Percentiles rank a stretch among this genome's conserved stretches.
Evolutionary conservation across 306 rosid species (phyloP).

Genomic region (Acmispon strigosus): DNA sequence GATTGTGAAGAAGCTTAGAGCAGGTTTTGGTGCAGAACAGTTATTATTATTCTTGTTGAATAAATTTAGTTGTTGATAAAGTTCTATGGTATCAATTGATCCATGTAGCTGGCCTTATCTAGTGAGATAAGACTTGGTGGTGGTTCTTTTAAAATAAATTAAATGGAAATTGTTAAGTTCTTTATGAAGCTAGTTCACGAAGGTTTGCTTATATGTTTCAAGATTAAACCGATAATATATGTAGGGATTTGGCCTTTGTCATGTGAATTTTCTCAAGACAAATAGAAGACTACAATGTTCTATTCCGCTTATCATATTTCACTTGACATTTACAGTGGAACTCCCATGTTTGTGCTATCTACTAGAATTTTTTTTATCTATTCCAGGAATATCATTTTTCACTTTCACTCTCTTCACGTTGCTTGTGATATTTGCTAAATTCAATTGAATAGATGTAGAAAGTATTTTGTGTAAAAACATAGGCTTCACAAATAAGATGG

Average conservation of each 20-base stretch:
- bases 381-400: background rate
- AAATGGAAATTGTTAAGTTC: background rate
- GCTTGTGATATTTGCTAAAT: background rate
- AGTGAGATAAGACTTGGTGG: background rate
- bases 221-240: background rate
- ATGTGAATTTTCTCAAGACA: background rate
- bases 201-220: background rate
- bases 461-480: background rate
- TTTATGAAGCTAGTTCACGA: background rate
- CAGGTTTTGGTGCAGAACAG: slow-evolving; percentile 42
- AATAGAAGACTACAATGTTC: background rate
- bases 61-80: background rate
- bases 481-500: background rate
- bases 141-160: background rate
- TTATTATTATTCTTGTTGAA: background rate
- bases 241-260: background rate
- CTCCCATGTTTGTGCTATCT: background rate
- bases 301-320: background rate
- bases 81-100: background rate
- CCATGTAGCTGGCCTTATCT: background rate
- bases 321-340: background rate
- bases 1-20: slow-evolving; percentile 82
- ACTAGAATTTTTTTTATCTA: background rate
- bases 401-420: background rate
- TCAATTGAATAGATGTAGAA: background rate